Conservation (phyloP, 192 early-diverging fungal genomes). For the Oehlia diaphana region DNA sequence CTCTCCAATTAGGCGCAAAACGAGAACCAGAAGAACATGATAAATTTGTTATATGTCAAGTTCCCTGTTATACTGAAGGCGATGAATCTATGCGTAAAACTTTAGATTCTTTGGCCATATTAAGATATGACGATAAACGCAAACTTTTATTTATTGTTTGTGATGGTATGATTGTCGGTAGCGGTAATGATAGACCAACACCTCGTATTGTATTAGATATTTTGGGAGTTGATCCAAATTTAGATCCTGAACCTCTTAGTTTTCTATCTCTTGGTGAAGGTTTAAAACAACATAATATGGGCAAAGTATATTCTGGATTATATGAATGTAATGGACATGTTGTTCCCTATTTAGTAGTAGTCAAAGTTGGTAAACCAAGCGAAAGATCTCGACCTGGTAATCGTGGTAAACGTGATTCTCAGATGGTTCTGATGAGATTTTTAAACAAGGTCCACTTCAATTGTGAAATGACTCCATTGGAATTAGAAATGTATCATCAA, state of each 20-base stretch:
- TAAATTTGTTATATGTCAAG: constrained; percentile 91
- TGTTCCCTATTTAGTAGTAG: constrained; percentile 97
- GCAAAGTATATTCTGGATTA: constrained; percentile 95
- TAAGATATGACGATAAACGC: constrained; percentile 96
- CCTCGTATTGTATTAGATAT: constrained; percentile 97
- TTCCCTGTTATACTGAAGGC: constrained; percentile 98
- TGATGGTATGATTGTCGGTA: constrained; percentile 97
- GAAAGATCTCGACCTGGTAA: constrained; percentile 92
- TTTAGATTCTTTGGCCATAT: constrained; percentile 86
- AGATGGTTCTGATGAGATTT: constrained; percentile 98
- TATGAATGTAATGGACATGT: constrained; percentile 90
- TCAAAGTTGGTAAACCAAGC: constrained; percentile 86
- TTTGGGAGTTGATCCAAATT: constrained; percentile 82
- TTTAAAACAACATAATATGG: constrained; percentile 92
- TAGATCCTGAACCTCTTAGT: constrained; percentile 81
- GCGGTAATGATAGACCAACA: constrained; percentile 94
- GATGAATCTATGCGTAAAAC: constrained; percentile 93
- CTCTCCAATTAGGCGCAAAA: constrained; percentile 79
- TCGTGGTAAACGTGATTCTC: constrained; percentile 98
- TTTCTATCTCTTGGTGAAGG: constrained; percentile 94
- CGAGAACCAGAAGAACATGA: constrained; percentile 80
- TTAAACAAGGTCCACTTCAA: constrained; percentile 96
- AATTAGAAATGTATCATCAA: constrained; percentile 97
- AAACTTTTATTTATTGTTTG: constrained; percentile 95
- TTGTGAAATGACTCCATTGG: constrained; percentile 89